These are phyloP conservation scores for Sapria himalayana DNA, from an alignment of 345 rosid species.

Conservation along the genomic window DNA sequence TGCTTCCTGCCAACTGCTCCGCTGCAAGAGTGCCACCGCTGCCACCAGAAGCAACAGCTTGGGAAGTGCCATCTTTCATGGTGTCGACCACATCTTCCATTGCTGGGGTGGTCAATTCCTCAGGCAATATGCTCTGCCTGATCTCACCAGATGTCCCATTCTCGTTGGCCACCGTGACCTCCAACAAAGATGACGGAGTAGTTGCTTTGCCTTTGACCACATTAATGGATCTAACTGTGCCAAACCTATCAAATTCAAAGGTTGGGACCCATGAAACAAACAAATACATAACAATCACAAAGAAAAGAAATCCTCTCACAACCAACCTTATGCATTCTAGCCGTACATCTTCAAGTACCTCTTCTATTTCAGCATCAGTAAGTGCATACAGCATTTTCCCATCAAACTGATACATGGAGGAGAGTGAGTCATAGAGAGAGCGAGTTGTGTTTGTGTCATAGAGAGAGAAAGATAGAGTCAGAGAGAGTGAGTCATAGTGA, in stretches of 20 bases:
- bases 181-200: constrained; percentile 7
- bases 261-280: constrained; percentile 5
- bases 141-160: constrained; percentile 8
- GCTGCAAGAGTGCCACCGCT: no score
- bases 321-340: constrained; percentile 78
- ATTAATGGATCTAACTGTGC: constrained; percentile 53
- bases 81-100: no score
- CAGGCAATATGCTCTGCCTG: constrained; percentile 4
- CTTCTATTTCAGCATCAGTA: constrained; percentile 42
- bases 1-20: no score
- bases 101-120: no score
- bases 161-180: constrained; percentile 10
- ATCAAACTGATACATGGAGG: constrained; percentile 47
- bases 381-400: constrained; percentile 27
- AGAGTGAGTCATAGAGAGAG: no score
- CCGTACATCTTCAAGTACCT: constrained; percentile 65
- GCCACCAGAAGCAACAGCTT: no score
- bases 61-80: constrained; percentile 6
- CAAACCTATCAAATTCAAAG: constrained; percentile 52
- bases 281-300: constrained; percentile 6
- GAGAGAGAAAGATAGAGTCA: no score
- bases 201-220: constrained; percentile 22
- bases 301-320: constrained; percentile 8
- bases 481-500: no score
- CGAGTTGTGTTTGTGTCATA: no score